phyloP scores from a whole-genome alignment of 495 filamentous ascomycete species.

The Xylaria bambusicola region DNA sequence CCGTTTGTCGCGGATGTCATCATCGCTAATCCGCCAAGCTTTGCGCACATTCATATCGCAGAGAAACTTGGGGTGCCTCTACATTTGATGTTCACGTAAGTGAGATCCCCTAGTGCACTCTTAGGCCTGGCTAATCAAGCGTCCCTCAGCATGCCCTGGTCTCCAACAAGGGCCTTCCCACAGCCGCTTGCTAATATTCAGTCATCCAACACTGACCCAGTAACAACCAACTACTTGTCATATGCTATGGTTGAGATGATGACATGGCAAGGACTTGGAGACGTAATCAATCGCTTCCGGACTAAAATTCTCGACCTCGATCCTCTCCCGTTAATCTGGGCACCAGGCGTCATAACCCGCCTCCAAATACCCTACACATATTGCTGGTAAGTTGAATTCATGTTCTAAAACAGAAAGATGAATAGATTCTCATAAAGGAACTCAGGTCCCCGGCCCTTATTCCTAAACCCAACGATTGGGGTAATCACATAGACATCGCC shows the following conservation, averaged over 20 bases:
- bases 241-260: conserved; percentile 79
- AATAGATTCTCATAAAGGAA: conserved; percentile 43
- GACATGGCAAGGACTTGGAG: conserved; percentile 78
- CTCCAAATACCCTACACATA: conserved; percentile 77
- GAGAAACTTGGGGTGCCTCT: conserved; percentile 77
- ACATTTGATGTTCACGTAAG: conserved; percentile 82
- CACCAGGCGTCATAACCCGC: conserved; percentile 62
- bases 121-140: conserved; percentile 49
- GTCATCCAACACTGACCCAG: conserved; percentile 59
- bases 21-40: conserved; percentile 82
- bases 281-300: conserved; percentile 73
- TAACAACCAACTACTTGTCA: conserved; percentile 68
- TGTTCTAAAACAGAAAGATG: not conserved
- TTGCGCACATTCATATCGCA: conserved; percentile 80
- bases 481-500: conserved; percentile 65
- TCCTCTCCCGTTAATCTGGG: conserved; percentile 65
- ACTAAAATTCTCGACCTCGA: conserved; percentile 66
- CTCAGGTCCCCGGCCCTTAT: conserved; percentile 68
- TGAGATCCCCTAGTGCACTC: conserved; percentile 19
- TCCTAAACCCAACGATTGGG: conserved; percentile 78
- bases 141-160: conserved; percentile 60
- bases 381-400: conserved; percentile 57
- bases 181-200: conserved; percentile 73
- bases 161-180: conserved; percentile 67
- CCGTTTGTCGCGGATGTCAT: conserved; percentile 81